Evolutionary conservation across 2,329 filamentous ascomycete species (phyloP).

Genomic region (Lomentospora prolificans): DNA sequence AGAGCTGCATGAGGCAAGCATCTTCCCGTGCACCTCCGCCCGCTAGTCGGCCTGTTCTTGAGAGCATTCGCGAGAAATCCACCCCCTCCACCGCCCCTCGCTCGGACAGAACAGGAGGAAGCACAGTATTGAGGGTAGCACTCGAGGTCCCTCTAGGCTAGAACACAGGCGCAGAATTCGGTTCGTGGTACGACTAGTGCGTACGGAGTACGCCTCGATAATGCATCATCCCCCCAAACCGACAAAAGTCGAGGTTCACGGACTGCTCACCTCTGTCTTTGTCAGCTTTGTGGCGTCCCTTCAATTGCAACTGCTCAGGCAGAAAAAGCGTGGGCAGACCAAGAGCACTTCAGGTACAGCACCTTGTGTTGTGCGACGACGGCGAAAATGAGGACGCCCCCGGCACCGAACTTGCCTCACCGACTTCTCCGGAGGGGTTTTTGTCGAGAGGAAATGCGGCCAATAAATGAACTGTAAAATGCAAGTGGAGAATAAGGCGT

Average conservation of each 20-base stretch:
- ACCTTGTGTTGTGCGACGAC: background rate
- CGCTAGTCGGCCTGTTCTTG: background rate
- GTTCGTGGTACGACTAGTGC: background rate
- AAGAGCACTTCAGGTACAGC: background rate
- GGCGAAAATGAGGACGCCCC: no score
- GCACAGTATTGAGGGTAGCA: background rate
- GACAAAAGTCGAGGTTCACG: background rate
- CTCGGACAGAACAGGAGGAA: background rate
- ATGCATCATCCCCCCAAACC: no score
- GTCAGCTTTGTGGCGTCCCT: background rate
- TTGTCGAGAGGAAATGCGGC: background rate
- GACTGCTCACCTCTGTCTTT: background rate
- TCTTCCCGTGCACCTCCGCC: slow-evolving; percentile 5
- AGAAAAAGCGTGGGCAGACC: no score
- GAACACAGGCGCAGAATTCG: background rate
- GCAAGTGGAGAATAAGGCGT: no score
- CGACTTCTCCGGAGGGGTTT: background rate
- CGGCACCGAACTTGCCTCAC: no score
- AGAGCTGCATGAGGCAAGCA: slow-evolving; percentile 7
- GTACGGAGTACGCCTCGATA: background rate
- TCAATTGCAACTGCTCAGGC: background rate
- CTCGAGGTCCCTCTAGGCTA: background rate
- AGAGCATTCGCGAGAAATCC: background rate
- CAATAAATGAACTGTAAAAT: no score
- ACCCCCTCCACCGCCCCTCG: background rate